Conservation (phyloP, 129 eudicot species). For the Escallonia rubra region DNA sequence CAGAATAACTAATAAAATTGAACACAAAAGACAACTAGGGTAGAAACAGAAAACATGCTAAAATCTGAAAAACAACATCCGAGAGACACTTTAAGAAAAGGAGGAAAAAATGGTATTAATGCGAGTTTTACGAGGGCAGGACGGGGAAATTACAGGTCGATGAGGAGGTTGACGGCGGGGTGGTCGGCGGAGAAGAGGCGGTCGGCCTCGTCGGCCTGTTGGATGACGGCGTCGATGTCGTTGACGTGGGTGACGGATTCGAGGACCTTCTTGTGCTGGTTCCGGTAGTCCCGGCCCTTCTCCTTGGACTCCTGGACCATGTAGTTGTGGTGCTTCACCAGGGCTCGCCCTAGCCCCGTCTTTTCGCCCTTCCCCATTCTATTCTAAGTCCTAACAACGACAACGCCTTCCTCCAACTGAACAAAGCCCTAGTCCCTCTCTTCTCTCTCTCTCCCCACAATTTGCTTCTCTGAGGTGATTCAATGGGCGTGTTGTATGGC, state of each 20-base stretch:
- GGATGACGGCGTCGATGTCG: conserved; percentile 86
- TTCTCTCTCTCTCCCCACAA: background rate
- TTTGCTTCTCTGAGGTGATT: background rate
- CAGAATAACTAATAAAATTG: too few species aligned
- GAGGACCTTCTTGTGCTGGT: conserved; percentile 69
- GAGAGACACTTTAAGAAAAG: too few species aligned
- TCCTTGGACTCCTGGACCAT: conserved; percentile 76
- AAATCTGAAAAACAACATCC: background rate
- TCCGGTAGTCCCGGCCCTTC: conserved; percentile 54
- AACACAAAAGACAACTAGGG: background rate
- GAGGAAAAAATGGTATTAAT: background rate
- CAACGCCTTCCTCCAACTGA: too few species aligned
- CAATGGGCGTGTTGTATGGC: background rate
- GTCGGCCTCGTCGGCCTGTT: conserved; percentile 75
- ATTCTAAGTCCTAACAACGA: background rate
- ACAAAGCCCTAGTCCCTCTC: background rate
- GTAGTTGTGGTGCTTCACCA: conserved; percentile 81
- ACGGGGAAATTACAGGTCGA: conserved; percentile 43
- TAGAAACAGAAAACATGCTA: background rate
- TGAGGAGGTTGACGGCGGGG: conserved; percentile 34
- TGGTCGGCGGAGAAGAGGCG: conserved; percentile 49
- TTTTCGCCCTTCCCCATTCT: conserved; percentile 73
- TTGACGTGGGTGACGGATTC: conserved; percentile 84
- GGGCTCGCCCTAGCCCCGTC: conserved; percentile 69
- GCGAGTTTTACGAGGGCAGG: too few species aligned